Percentiles rank a stretch among this genome's conserved stretches.
Evolutionary conservation across 2,329 filamentous ascomycete genomes (phyloP).

Genomic region (Hirsutella rhossiliensis): DNA sequence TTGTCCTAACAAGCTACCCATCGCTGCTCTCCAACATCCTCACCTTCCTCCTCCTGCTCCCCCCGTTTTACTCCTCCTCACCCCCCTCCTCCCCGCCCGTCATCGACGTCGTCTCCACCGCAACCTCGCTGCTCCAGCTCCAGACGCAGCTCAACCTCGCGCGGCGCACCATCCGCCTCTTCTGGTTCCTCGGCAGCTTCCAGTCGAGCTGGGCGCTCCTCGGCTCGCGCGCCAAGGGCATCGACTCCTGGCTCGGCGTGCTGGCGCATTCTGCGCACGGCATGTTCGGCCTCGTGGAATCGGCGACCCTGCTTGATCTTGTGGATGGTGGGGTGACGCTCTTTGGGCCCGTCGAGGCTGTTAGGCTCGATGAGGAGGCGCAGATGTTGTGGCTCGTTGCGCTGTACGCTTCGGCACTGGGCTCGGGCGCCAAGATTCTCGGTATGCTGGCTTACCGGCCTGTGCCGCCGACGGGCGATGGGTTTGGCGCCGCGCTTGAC

Average conservation of each 20-base stretch:
- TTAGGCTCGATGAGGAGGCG: conserved; percentile 41
- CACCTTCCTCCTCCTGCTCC: not conserved
- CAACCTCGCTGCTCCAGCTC: conserved; percentile 20
- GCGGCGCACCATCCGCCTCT: conserved; percentile 54
- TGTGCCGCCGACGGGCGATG: conserved; percentile 17
- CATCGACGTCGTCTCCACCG: conserved; percentile 14
- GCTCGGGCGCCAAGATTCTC: conserved; percentile 29
- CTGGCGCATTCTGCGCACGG: conserved; percentile 48
- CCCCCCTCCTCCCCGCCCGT: conserved; percentile 10
- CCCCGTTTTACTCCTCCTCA: too few species aligned
- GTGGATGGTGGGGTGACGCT: conserved; percentile 32
- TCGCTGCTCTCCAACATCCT: conserved; percentile 16
- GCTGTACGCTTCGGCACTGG: conserved; percentile 37
- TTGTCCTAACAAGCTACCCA: conserved; percentile 34
- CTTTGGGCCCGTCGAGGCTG: conserved; percentile 37
- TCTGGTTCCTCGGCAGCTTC: conserved; percentile 55
- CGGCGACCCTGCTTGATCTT: conserved; percentile 46
- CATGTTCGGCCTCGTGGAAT: conserved; percentile 56
- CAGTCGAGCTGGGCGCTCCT: conserved; percentile 29
- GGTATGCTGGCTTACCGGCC: conserved; percentile 22
- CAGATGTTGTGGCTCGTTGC: conserved; percentile 61
- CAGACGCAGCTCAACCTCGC: conserved; percentile 31
- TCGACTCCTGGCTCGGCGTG: conserved; percentile 35
- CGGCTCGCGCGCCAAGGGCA: conserved; percentile 2
- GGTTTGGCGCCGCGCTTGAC: conserved; percentile 3